These are phyloP conservation scores for Sugiyamaella mastotermitis DNA, from an alignment of 805 yeast genomes.

Conservation along the genomic window DNA sequence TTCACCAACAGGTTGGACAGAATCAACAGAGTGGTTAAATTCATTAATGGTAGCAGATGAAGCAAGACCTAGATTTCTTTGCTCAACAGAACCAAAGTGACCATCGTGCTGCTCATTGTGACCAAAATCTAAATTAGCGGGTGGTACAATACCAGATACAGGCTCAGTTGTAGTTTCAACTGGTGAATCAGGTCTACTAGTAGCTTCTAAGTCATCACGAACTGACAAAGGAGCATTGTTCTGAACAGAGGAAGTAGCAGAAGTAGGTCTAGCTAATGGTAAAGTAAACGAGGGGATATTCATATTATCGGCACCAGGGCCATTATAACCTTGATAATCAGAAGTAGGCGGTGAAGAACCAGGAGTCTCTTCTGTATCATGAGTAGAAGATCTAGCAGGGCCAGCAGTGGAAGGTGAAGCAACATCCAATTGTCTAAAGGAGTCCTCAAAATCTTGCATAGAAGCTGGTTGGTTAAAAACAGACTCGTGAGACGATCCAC, in stretches of 20 bases:
- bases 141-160: slow-evolving; percentile 28
- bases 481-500: no score
- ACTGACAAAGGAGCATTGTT: slow-evolving; percentile 90
- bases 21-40: no score
- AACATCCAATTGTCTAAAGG: slow-evolving; percentile 19
- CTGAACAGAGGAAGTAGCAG: slow-evolving; percentile 84
- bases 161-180: slow-evolving; percentile 30
- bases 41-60: slow-evolving; percentile 1
- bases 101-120: no score
- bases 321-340: slow-evolving; percentile 17
- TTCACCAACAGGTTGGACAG: not conserved
- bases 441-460: slow-evolving; percentile 20
- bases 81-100: no score
- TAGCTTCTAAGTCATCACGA: slow-evolving; percentile 65
- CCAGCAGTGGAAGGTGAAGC: slow-evolving; percentile 24
- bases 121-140: no score
- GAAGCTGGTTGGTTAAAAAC: not conserved
- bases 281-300: slow-evolving; percentile 34
- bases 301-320: slow-evolving; percentile 10
- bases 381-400: slow-evolving; percentile 21
- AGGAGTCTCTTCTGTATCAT: slow-evolving; percentile 24
- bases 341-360: slow-evolving; percentile 27
- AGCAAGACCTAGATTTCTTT: slow-evolving; percentile 7
- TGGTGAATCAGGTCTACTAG: slow-evolving; percentile 38
- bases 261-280: slow-evolving; percentile 58